phyloP scores from a whole-genome alignment of 2,329 filamentous ascomycete genomes.

The Colletotrichum magnum region DNA sequence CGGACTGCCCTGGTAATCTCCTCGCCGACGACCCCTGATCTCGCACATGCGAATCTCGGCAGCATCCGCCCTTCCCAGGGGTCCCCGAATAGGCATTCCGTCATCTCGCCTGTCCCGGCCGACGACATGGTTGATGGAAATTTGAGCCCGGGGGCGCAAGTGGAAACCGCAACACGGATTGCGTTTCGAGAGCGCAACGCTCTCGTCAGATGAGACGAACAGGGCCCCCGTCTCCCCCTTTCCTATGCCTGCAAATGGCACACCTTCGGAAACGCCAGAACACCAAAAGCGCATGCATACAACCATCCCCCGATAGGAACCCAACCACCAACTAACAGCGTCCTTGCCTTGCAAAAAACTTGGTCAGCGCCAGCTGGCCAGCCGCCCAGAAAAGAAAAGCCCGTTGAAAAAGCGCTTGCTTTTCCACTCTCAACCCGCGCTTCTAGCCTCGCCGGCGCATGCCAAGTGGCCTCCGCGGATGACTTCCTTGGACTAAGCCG shows the following conservation, averaged over 20 bases:
- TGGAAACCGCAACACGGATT: not conserved
- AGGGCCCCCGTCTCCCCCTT: not conserved
- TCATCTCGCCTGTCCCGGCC: slow-evolving; percentile 25
- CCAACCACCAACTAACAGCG: not conserved
- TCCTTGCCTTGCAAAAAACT: not conserved
- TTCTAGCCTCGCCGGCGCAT: slow-evolving; percentile 3
- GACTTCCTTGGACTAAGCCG: slow-evolving; percentile 23
- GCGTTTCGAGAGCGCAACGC: not conserved
- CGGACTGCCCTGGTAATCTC: not conserved
- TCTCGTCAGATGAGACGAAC: not conserved
- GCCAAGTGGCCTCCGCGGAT: slow-evolving; percentile 5
- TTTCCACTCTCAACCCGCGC: not conserved
- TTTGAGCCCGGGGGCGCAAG: not conserved
- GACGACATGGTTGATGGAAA: slow-evolving; percentile 19
- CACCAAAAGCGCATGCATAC: not conserved
- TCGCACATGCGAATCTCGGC: slow-evolving; percentile 24
- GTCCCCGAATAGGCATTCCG: slow-evolving; percentile 24
- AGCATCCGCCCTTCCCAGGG: slow-evolving; percentile 29
- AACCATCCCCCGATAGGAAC: not conserved
- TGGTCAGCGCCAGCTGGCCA: no score
- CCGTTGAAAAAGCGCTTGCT: not conserved
- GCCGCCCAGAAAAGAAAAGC: no score
- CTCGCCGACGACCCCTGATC: not conserved
- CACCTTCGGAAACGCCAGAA: not conserved
- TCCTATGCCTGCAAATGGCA: not conserved